These are phyloP conservation scores for Boletus patriciae DNA, from an alignment of 768 basidiomycete species.

Conservation along the genomic window DNA sequence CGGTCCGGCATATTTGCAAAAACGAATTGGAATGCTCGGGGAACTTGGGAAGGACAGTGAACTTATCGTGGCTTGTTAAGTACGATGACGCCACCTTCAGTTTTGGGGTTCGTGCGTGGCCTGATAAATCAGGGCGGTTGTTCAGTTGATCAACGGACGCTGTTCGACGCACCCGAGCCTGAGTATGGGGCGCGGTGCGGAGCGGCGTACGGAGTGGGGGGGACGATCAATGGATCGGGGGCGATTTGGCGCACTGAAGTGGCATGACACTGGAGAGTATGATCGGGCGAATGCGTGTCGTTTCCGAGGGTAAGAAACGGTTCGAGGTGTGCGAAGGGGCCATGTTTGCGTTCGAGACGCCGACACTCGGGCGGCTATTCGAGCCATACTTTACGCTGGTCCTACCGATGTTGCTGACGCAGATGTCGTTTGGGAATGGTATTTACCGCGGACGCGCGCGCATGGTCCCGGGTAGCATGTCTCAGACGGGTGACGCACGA, in stretches of 20 bases:
- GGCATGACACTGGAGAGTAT: constrained; percentile 81
- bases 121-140: too few relatives aligned
- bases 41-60: too few relatives aligned
- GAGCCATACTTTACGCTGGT: constrained; percentile 89
- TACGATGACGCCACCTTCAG: too few relatives aligned
- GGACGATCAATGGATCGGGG: constrained; percentile 92
- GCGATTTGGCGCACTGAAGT: constrained; percentile 80
- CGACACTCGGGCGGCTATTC: constrained; percentile 86
- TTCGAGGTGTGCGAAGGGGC: constrained; percentile 89
- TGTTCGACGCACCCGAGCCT: constrained; percentile 73
- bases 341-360: constrained; percentile 91
- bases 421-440: too few relatives aligned
- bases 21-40: too few relatives aligned
- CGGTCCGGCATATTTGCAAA: too few relatives aligned
- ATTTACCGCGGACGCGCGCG: constrained; percentile 86
- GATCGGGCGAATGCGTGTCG: constrained; percentile 67
- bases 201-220: constrained; percentile 94
- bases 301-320: constrained; percentile 85
- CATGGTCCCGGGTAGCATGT: too few relatives aligned
- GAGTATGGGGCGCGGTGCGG: constrained; percentile 95
- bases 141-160: constrained; percentile 67
- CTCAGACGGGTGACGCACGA: too few relatives aligned
- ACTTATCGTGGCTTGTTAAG: too few relatives aligned
- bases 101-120: too few relatives aligned
- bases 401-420: constrained; percentile 76